phyloP scores from a whole-genome alignment of 495 filamentous ascomycete genomes.

The Lasiosphaeria ovina region DNA sequence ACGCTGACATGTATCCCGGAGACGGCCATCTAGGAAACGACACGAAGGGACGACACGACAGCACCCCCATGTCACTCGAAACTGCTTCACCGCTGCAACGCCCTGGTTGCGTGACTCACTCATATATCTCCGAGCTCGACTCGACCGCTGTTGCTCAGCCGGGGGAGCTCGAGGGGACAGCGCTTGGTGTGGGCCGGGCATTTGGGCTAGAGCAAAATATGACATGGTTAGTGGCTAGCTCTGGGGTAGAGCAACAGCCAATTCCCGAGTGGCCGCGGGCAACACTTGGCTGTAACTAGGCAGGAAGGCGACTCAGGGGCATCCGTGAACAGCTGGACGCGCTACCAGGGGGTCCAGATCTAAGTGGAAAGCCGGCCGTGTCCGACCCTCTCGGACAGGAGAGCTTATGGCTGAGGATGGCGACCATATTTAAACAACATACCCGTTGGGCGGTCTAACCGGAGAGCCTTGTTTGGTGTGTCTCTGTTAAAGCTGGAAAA shows the following conservation, averaged over 20 bases:
- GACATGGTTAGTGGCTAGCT: too few relatives aligned
- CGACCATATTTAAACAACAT: too few relatives aligned
- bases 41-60: too few relatives aligned
- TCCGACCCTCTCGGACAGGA: background rate
- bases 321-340: slow-evolving; percentile 29
- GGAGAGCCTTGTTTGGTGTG: background rate
- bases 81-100: too few relatives aligned
- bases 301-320: slow-evolving; percentile 14
- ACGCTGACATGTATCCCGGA: too few relatives aligned
- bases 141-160: slow-evolving; percentile 5
- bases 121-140: slow-evolving; percentile 20
- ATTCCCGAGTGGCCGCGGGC: slow-evolving; percentile 12
- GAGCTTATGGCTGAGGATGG: background rate
- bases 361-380: slow-evolving; percentile 5
- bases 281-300: slow-evolving; percentile 20
- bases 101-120: background rate
- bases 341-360: slow-evolving; percentile 16
- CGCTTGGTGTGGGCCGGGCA: too few relatives aligned
- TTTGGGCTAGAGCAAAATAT: too few relatives aligned
- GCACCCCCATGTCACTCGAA: too few relatives aligned
- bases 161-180: background rate
- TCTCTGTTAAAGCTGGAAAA: background rate
- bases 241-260: background rate
- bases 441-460: background rate
- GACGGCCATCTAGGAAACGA: too few relatives aligned